Evolutionary conservation across 441 rosid genomes (phyloP).

Genomic region (Erodium texanum): DNA sequence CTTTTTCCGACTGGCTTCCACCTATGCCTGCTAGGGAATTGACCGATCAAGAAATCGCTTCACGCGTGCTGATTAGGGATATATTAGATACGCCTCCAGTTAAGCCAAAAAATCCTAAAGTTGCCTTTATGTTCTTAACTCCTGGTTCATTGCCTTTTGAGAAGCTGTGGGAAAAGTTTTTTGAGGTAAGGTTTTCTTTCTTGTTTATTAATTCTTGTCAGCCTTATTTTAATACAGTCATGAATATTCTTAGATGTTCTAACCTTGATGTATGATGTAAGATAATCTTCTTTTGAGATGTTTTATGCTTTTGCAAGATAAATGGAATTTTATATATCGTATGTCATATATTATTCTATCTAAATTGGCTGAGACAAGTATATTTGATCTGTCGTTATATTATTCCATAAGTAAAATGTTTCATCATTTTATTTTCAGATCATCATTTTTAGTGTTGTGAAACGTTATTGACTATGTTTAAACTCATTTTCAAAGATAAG

Average conservation of each 20-base stretch:
- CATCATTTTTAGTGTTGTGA: background rate
- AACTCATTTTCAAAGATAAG: constrained; percentile 10
- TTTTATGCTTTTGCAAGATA: background rate
- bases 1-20: constrained; percentile 73
- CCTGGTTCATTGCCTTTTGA: constrained; percentile 84
- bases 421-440: background rate
- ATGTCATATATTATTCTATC: no score
- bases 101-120: constrained; percentile 42
- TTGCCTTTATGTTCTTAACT: constrained; percentile 88
- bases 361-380: no score
- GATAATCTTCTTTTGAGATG: no score
- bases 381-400: background rate
- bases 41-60: constrained; percentile 69
- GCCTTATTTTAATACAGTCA: constrained; percentile 3
- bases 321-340: background rate
- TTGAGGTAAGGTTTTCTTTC: constrained; percentile 35
- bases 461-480: background rate
- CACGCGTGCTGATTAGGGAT: constrained; percentile 59
- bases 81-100: constrained; percentile 47
- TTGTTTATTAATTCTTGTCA: background rate
- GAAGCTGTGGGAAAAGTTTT: constrained; percentile 91
- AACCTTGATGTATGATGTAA: no score
- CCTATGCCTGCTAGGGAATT: constrained; percentile 57
- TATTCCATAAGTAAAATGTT: background rate
- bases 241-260: background rate